Evolutionary conservation across 768 basidiomycete species (phyloP), one percentile per base, ranked within the genome.

Genomic region (Boletus reticuloceps): DNA sequence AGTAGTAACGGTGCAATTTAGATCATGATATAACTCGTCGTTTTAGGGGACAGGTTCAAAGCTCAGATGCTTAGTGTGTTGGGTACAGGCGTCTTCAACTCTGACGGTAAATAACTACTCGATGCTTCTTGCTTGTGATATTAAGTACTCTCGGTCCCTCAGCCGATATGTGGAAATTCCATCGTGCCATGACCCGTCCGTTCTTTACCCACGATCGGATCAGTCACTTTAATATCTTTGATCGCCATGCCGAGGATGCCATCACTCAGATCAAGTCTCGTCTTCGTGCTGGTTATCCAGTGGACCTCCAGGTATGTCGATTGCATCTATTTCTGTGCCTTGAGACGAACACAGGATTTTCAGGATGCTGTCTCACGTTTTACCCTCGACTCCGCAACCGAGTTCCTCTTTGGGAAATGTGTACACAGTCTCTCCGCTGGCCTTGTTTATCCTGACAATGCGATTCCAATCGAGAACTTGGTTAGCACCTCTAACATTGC

Each of bases 11-110:
- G 0, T 36, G 11, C 5, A 14, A 14, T n/a, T 39, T 42, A 12
- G 16, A 29, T 12, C 9, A 37, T 29, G 3, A 9, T 43, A n/a
- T 51, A 31, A 60, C 22, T 12, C 6, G n/a, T n/a, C 22, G 14
- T 43, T 20, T 8, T 40, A 56, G 58, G 61, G 20, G 13, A 75
- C 53, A 68, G 69, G n/a, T 79, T 84, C 47, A 75, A 71, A 44
- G 57, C 69, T 20, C 71, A 71, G 16, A 75, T 81, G 75, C 67
- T 69, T 5, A 73, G 77, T 2, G 74, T 86, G 12, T 68, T 87
- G 16, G 87, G 87, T 0, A 76, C 77, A 12, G 87, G 87, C 0
- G 82, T 88, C 5, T 88, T 88, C 65, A 87, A 88, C 58, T 81
- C 83, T 14, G 84, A 87, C 51, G 85, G 85, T 79, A 59, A 54